phyloP scores from a whole-genome alignment of 169 alveolate species.

The Plasmodium cynomolgi region DNA sequence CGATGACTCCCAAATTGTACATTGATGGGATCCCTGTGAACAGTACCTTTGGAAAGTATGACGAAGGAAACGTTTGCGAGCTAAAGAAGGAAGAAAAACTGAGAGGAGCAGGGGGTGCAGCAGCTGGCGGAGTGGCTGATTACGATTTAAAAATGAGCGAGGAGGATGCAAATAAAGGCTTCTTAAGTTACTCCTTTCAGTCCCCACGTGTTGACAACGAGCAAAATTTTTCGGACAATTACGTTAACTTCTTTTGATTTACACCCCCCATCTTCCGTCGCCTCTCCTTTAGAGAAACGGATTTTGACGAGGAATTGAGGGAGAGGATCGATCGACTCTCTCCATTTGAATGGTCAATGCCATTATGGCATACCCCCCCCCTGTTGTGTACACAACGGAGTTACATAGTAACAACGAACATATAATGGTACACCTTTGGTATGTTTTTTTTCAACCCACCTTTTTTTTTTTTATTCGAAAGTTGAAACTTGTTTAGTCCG shows the following conservation, averaged over 20 bases:
- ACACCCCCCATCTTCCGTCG: too few species aligned
- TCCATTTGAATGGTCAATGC: not conserved
- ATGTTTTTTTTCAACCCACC: not conserved
- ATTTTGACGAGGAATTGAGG: not conserved
- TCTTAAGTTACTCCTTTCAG: conserved; percentile 28
- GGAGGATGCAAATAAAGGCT: conserved; percentile 14
- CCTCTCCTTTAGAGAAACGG: not conserved
- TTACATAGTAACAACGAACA: not conserved
- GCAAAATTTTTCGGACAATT: conserved; percentile 34
- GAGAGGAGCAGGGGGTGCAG: not conserved
- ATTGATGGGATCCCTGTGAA: not conserved
- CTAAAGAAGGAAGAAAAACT: not conserved
- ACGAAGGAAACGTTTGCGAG: not conserved
- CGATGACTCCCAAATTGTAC: not conserved
- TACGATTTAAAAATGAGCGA: conserved; percentile 3
- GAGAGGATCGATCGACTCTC: not conserved
- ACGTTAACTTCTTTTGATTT: conserved; percentile 49
- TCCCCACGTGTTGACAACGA: conserved; percentile 27
- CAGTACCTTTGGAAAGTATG: not conserved
- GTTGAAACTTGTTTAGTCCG: not conserved
- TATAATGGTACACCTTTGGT: not conserved
- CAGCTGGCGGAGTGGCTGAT: not conserved
- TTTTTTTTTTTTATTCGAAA: not conserved
- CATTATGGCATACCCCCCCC: not conserved
- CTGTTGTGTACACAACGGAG: not conserved